Evolutionary conservation across 2,329 filamentous ascomycete species (phyloP).

Genomic region (Xylariaceae sp.): DNA sequence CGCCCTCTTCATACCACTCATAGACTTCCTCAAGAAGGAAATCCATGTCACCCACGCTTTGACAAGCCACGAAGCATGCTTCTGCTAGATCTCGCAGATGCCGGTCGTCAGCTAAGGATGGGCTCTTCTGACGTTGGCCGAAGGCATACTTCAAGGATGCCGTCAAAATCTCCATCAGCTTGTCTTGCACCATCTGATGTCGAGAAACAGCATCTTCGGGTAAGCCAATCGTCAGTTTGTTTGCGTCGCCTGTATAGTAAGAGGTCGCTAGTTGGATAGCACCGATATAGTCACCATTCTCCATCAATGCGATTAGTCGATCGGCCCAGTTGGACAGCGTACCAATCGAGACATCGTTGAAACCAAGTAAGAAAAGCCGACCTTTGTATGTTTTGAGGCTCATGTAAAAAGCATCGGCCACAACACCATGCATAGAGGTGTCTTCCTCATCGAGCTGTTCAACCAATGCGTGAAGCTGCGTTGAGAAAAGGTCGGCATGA

Average conservation of each 20-base stretch:
- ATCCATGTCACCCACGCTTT: slow-evolving; percentile 69
- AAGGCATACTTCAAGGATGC: slow-evolving; percentile 90
- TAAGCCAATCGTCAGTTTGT: slow-evolving; percentile 88
- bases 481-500: slow-evolving; percentile 83
- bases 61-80: slow-evolving; percentile 77
- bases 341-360: slow-evolving; percentile 86
- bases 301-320: slow-evolving; percentile 86
- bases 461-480: slow-evolving; percentile 76
- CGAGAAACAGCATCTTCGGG: slow-evolving; percentile 74
- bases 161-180: slow-evolving; percentile 86
- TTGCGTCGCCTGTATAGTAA: slow-evolving; percentile 86
- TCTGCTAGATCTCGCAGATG: slow-evolving; percentile 74
- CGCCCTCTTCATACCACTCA: slow-evolving; percentile 78
- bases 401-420: slow-evolving; percentile 97
- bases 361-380: slow-evolving; percentile 84
- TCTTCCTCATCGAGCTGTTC: slow-evolving; percentile 87
- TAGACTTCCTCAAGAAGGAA: slow-evolving; percentile 91
- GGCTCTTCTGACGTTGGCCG: slow-evolving; percentile 53
- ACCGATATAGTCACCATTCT: slow-evolving; percentile 90
- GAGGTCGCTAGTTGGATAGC: slow-evolving; percentile 86
- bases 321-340: slow-evolving; percentile 97
- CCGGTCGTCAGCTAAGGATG: slow-evolving; percentile 42
- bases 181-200: slow-evolving; percentile 79
- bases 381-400: slow-evolving; percentile 96
- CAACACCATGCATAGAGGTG: slow-evolving; percentile 84